Evolutionary conservation across 1,139 yeast species (phyloP), one percentile per base, ranked within the genome.

Genomic region (Scheffersomyces segobiensis): DNA sequence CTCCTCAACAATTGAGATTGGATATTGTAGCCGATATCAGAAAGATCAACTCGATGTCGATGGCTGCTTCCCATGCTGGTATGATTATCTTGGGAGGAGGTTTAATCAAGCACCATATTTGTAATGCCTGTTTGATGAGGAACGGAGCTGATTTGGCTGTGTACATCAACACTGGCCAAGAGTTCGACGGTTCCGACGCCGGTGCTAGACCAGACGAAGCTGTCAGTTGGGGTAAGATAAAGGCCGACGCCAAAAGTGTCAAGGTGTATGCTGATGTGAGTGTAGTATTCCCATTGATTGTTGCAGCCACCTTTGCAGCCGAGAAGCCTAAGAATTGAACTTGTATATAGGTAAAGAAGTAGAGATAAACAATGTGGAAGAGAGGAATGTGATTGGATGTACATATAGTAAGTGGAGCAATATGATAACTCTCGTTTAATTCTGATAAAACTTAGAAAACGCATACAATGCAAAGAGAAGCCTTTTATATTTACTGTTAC

Each of bases 131-230:
- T 74, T 82, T 95, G 68, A 95, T 95, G 99, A 88, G 99, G 81
- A 96, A 95, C 68, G 99, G 99, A 66, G 99, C 99, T 22, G 99
- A 95, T 73, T 92, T 88, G 71, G 98, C 99, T 3, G 98, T 95
- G 20, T 95, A 86, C 75, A 93, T 95, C 73, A 96, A 96, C 76
- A 95, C 99, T 17, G 99, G 98, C 51, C 99, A 95, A 77, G 99
- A 95, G 73, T 96, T 93, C 70, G 99, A 95, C 71, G 99, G 99
- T 55, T 91, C 97, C 18, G 99, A 95, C 74, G 98, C 99, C 19
- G 99, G 99, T 63, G 99, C 99, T 6, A 86, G 99, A 71, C 98
- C 99, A 0, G 99, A 96, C 72, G 99, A 95, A 77, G 99, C 99
- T 32, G 89, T 95, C 56, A 90, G 97, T 53, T 95, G 99, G 99